Evolutionary conservation across 805 yeast species (phyloP).

Genomic region (Metschnikowia baotianmanensis): DNA sequence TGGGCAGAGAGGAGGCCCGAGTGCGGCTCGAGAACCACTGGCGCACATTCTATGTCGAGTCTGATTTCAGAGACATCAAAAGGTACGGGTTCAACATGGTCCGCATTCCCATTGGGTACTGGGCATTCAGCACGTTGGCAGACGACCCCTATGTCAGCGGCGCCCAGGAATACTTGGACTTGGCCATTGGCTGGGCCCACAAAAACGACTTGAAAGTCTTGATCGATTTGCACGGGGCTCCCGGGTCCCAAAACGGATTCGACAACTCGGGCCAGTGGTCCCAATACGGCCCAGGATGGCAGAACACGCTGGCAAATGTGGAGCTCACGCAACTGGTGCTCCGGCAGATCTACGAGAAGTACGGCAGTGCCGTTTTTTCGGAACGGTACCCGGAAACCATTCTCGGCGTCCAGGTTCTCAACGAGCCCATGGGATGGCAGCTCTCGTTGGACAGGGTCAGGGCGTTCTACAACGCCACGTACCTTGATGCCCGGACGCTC

Average conservation of each 20-base stretch:
- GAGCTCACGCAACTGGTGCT: constrained; percentile 21
- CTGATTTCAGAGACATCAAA: constrained; percentile 52
- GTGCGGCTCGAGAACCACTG: constrained; percentile 50
- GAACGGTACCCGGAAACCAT: constrained; percentile 13
- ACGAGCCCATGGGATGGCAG: constrained; percentile 20
- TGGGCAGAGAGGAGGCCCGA: constrained; percentile 49
- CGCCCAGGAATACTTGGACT: constrained; percentile 60
- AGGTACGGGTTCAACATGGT: constrained; percentile 62
- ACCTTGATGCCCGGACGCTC: constrained; percentile 30
- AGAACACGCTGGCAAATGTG: constrained; percentile 9
- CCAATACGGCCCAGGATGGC: constrained; percentile 16
- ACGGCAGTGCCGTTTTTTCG: constrained; percentile 13
- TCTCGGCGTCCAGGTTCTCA: constrained; percentile 18
- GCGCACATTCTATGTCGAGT: constrained; percentile 56
- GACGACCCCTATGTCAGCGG: constrained; percentile 67
- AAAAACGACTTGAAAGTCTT: constrained; percentile 60
- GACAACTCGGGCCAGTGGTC: constrained; percentile 62
- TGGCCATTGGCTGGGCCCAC: constrained; percentile 68
- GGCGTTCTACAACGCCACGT: constrained; percentile 29
- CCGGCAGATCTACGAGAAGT: constrained; percentile 15
- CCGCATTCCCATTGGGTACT: constrained; percentile 77
- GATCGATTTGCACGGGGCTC: constrained; percentile 78
- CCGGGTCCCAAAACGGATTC: constrained; percentile 86
- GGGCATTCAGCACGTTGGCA: constrained; percentile 59
- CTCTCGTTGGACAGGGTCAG: constrained; percentile 23